A percentile compares a stretch with the other conserved stretches of the same genome.
Conservation (phyloP, 2,329 filamentous ascomycete genomes). For the Lecanosticta acicola region DNA sequence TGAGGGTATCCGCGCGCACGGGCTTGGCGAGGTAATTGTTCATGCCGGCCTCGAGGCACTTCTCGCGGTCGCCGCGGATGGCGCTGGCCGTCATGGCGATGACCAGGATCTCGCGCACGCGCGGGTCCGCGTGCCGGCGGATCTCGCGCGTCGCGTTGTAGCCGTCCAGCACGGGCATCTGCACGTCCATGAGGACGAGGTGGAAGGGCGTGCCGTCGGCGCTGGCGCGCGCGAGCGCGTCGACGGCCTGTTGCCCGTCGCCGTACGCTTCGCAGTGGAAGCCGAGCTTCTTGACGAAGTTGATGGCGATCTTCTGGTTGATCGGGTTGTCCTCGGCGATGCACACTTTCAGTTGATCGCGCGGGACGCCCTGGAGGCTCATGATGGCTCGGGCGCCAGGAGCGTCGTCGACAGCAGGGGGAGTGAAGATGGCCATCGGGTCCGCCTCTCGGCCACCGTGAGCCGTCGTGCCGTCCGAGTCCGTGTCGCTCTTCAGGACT, state of each 20-base stretch:
- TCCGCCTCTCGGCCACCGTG: conserved; percentile 39
- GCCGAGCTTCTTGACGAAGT: conserved; percentile 79
- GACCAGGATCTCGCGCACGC: conserved; percentile 76
- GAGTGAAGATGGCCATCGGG: conserved; percentile 54
- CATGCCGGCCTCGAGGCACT: conserved; percentile 93
- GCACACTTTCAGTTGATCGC: conserved; percentile 76
- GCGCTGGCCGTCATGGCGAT: conserved; percentile 97
- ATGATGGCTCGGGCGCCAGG: conserved; percentile 36
- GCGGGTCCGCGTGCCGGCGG: conserved; percentile 67
- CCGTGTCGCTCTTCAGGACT: conserved; percentile 51
- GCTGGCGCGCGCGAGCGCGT: conserved; percentile 71
- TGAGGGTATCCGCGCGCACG: conserved; percentile 80
- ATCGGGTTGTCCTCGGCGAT: conserved; percentile 94
- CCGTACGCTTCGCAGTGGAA: conserved; percentile 85
- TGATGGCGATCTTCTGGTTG: conserved; percentile 89
- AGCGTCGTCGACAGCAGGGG: conserved; percentile 40
- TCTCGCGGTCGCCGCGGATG: conserved; percentile 90
- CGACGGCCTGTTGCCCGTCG: conserved; percentile 81
- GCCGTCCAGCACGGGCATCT: conserved; percentile 90
- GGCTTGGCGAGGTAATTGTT: conserved; percentile 96
- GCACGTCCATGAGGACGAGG: conserved; percentile 89
- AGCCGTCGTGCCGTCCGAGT: conserved; percentile 17
- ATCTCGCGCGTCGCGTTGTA: conserved; percentile 86
- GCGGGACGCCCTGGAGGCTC: conserved; percentile 67
- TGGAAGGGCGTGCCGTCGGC: conserved; percentile 73